Percentiles rank a stretch among this genome's conserved stretches.
These are phyloP conservation scores for Elaphomyces granulatus DNA, from an alignment of 495 filamentous ascomycete genomes.

Conservation along the genomic window DNA sequence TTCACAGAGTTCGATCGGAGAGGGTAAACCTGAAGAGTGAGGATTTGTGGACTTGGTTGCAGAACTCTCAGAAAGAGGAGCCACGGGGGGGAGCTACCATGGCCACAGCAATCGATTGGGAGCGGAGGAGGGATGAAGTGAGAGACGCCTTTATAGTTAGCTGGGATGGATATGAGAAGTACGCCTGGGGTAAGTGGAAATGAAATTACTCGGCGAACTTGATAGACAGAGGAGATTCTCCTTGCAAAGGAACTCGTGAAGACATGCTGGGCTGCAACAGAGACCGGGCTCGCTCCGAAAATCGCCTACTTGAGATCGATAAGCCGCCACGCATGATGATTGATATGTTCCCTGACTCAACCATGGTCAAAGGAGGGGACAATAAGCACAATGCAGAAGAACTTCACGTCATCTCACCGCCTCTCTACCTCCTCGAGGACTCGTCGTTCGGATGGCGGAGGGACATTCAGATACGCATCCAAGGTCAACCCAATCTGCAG, in stretches of 20 bases:
- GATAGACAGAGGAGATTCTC: slow-evolving; percentile 77
- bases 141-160: slow-evolving; percentile 78
- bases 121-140: slow-evolving; percentile 64
- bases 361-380: slow-evolving; percentile 7
- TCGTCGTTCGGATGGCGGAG: slow-evolving; percentile 41
- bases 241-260: slow-evolving; percentile 84
- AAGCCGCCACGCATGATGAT: slow-evolving; percentile 30
- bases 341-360: slow-evolving; percentile 27
- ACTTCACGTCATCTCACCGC: slow-evolving; percentile 20
- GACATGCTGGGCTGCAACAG: slow-evolving; percentile 85
- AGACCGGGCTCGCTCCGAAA: slow-evolving; percentile 81
- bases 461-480: slow-evolving; percentile 61
- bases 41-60: slow-evolving; percentile 30
- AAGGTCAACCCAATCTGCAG: slow-evolving; percentile 86
- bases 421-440: slow-evolving; percentile 14
- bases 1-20: slow-evolving; percentile 18
- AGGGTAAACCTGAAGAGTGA: slow-evolving; percentile 36
- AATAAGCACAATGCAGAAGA: slow-evolving; percentile 13
- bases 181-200: slow-evolving; percentile 73
- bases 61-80: slow-evolving; percentile 19
- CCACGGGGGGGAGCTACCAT: slow-evolving; percentile 11
- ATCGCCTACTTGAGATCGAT: slow-evolving; percentile 76
- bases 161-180: slow-evolving; percentile 82
- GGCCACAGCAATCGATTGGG: slow-evolving; percentile 50
- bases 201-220: slow-evolving; percentile 52